Conservation (phyloP, 306 rosid species). For the Pyrus bretschneideri region DNA sequence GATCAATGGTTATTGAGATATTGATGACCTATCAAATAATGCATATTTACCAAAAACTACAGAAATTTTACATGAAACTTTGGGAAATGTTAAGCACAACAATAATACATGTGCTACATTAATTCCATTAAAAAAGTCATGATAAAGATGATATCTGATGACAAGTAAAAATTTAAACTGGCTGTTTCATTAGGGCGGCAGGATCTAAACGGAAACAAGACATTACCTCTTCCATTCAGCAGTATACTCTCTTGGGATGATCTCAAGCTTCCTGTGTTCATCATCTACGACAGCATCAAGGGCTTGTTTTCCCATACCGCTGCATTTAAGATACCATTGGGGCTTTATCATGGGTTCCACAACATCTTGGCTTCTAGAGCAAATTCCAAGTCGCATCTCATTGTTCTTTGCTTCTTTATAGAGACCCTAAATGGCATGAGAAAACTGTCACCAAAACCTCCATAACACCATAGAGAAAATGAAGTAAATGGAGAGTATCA, state of each 20-base stretch:
- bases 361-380: constrained; percentile 91
- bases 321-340: constrained; percentile 82
- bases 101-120: too few species aligned
- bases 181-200: too few species aligned
- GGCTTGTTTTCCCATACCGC: constrained; percentile 54
- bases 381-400: constrained; percentile 89
- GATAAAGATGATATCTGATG: too few species aligned
- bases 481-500: not conserved
- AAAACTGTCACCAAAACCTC: constrained; percentile 9
- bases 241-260: constrained; percentile 73
- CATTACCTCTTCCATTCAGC: constrained; percentile 80
- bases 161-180: not conserved
- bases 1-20: too few species aligned
- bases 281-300: constrained; percentile 66
- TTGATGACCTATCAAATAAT: too few species aligned
- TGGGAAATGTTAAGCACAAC: too few species aligned
- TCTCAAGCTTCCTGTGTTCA: constrained; percentile 52
- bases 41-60: too few species aligned
- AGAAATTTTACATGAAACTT: too few species aligned
- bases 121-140: too few species aligned
- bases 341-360: constrained; percentile 93
- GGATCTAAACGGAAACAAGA: not conserved
- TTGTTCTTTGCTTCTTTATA: constrained; percentile 71
- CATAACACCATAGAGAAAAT: not conserved
- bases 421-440: constrained; percentile 52